Percentiles rank a stretch among this genome's conserved stretches.
phyloP scores from a whole-genome alignment of 1,139 yeast genomes.

The Lodderomyces parapsilosis region DNA sequence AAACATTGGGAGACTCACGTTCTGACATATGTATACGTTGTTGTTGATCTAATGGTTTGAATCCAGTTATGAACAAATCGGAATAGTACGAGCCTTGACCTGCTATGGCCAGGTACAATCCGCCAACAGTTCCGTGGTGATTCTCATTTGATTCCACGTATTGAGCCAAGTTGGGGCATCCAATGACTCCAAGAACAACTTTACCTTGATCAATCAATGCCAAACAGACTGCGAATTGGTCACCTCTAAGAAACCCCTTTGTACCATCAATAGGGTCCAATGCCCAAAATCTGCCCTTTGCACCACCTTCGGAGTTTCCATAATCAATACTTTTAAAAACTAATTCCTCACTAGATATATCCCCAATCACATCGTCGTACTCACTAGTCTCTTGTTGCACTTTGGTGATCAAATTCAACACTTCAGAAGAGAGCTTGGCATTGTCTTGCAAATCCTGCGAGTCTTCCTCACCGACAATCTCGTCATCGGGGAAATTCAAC shows the following conservation, averaged over 20 bases:
- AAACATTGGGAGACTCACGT: constrained; percentile 39
- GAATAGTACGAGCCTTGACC: constrained; percentile 72
- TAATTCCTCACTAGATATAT: constrained; percentile 43
- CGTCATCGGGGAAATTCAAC: constrained; percentile 77
- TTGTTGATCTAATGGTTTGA: constrained; percentile 38
- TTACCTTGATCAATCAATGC: constrained; percentile 84
- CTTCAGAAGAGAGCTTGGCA: constrained; percentile 34
- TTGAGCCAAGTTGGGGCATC: constrained; percentile 87
- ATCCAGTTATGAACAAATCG: constrained; percentile 34
- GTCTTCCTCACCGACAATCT: constrained; percentile 93
- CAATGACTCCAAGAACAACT: constrained; percentile 88
- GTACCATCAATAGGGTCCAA: constrained; percentile 98
- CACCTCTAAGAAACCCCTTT: constrained; percentile 92
- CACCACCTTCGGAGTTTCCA: constrained; percentile 79
- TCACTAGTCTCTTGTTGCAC: constrained; percentile 38
- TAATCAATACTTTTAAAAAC: constrained; percentile 69
- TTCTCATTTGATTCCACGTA: constrained; percentile 40
- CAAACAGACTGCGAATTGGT: constrained; percentile 94
- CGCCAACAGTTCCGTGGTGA: constrained; percentile 50
- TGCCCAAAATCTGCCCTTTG: constrained; percentile 88
- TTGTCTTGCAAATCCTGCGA: constrained; percentile 60
- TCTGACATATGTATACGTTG: constrained; percentile 44
- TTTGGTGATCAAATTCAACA: constrained; percentile 48
- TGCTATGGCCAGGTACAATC: constrained; percentile 72
- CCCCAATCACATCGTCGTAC: constrained; percentile 32